Conservation (phyloP, 2,329 filamentous ascomycete species). For the Cladosporium phlei region DNA sequence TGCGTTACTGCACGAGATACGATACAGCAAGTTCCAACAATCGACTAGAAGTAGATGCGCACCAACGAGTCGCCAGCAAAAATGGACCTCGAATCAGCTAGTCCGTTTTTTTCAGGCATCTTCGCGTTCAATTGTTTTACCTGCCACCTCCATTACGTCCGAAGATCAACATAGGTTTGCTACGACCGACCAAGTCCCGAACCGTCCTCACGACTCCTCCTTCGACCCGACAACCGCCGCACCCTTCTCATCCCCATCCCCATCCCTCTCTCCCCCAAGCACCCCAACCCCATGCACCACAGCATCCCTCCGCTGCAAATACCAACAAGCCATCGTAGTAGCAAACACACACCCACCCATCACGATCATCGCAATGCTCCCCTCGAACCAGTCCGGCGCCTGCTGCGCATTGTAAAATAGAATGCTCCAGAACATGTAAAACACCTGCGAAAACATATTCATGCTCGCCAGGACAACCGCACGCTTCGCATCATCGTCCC, state of each 20-base stretch:
- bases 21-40: too few relatives aligned
- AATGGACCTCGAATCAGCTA: too few relatives aligned
- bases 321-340: constrained; percentile 20
- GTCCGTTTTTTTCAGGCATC: too few relatives aligned
- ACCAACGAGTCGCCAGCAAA: too few relatives aligned
- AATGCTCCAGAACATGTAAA: constrained; percentile 27
- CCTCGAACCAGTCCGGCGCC: constrained; percentile 25
- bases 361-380: constrained; percentile 26
- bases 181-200: too few relatives aligned
- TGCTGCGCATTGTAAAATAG: constrained; percentile 27
- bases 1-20: too few relatives aligned
- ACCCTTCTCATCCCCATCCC: neutral
- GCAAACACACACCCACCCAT: constrained; percentile 24
- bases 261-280: too few relatives aligned
- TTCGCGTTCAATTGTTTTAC: too few relatives aligned
- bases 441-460: constrained; percentile 26
- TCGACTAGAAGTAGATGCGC: too few relatives aligned
- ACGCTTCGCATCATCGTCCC: constrained; percentile 24
- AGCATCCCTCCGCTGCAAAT: constrained; percentile 18
- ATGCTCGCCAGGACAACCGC: constrained; percentile 23
- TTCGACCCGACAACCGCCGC: neutral
- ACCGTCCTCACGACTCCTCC: too few relatives aligned
- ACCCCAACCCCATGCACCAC: constrained; percentile 1
- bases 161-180: too few relatives aligned
- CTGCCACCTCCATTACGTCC: too few relatives aligned